Percentiles rank a stretch among this genome's conserved stretches.
These are phyloP conservation scores for Plicaturopsis crispa DNA, from an alignment of 768 basidiomycete species.

Conservation along the genomic window DNA sequence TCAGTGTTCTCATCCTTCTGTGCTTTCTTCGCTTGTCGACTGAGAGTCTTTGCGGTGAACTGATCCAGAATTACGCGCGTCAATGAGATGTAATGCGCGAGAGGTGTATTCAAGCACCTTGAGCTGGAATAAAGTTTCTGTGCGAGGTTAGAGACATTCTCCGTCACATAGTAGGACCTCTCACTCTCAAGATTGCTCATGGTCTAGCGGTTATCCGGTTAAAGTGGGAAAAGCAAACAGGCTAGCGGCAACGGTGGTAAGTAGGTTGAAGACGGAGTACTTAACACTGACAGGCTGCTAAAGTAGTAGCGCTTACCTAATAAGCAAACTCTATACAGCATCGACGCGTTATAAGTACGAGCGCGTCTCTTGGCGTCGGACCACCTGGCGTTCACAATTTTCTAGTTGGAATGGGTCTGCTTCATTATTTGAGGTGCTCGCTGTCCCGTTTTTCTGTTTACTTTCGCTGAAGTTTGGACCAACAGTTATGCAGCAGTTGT, in stretches of 20 bases:
- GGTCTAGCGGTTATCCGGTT: too few species aligned
- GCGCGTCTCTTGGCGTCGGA: too few species aligned
- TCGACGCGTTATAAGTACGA: too few species aligned
- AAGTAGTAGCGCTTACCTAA: too few species aligned
- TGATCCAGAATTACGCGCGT: conserved; percentile 29
- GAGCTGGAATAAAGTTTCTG: conserved; percentile 98
- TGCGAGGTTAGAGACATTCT: conserved; percentile 18
- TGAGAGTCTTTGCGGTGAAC: conserved; percentile 98
- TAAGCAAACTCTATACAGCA: too few species aligned
- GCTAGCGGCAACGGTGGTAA: too few species aligned
- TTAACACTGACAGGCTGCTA: too few species aligned
- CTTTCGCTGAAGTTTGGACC: too few species aligned
- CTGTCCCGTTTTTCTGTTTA: conserved; percentile 6
- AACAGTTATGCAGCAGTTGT: conserved; percentile 72
- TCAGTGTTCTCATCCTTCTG: conserved; percentile 91
- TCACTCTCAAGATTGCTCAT: conserved; percentile 90
- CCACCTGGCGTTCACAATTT: too few species aligned
- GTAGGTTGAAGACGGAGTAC: too few species aligned
- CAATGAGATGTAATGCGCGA: conserved; percentile 6
- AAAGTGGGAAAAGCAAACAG: too few species aligned
- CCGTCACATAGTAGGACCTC: conserved; percentile 19
- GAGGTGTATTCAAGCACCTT: conserved; percentile 50
- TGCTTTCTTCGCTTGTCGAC: conserved; percentile 93
- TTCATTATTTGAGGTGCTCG: conserved; percentile 56
- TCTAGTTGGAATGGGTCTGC: conserved; percentile 43